Evolutionary conservation across 768 basidiomycete species (phyloP), one percentile per base, ranked within the genome.

Genomic region (Suillus variegatus): DNA sequence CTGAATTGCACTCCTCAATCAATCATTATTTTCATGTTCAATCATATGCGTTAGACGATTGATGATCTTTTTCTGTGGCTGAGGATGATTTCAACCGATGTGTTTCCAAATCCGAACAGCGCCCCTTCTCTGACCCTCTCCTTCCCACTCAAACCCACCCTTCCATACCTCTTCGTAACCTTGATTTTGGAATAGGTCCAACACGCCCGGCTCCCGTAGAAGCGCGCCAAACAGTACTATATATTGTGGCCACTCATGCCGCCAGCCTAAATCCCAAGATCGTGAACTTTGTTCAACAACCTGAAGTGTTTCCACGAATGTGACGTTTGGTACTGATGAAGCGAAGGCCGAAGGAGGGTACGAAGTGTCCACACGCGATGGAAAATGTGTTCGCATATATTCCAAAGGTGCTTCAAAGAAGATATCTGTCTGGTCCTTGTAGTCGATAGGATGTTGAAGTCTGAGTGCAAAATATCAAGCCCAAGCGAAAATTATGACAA

Each of bases 141-240:
- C 84, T 71, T 95, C 93, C 66, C 94, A 94, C 72, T 94, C 89
- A 82, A 88, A 88, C 28, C 90, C 91, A 12, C 78, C 80, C 28
- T 78, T 79, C 88, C 88, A 89, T 0, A 86, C 82, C 71, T 91
- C 86, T 22, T 60, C 47, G 68, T 95, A 97, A 4, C 90, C 91
- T 44, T 81, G 81, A 18, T 72, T 73, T 60, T 76, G 71, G 57
- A 95, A 75, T 32, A 87, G 28, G 3, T 75, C 68, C 54, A 75
- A 71, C 2, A 94, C 80, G 2, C 82, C 85, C 10, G 80, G 75
- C 60, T 84, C 77, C 6, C 80, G 75, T 51, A 97, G 79, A 54
- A 99, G 78, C n/a, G 83, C 83, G 6, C 93, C 94, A 72, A 99
- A 99, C 61, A 95, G 79, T 3, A 94, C 85, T 18, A 99, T 70